A percentile compares a stretch with the other conserved stretches of the same genome.
phyloP scores from a whole-genome alignment of 192 early-diverging fungal genomes.

The Coemansia umbellata region DNA sequence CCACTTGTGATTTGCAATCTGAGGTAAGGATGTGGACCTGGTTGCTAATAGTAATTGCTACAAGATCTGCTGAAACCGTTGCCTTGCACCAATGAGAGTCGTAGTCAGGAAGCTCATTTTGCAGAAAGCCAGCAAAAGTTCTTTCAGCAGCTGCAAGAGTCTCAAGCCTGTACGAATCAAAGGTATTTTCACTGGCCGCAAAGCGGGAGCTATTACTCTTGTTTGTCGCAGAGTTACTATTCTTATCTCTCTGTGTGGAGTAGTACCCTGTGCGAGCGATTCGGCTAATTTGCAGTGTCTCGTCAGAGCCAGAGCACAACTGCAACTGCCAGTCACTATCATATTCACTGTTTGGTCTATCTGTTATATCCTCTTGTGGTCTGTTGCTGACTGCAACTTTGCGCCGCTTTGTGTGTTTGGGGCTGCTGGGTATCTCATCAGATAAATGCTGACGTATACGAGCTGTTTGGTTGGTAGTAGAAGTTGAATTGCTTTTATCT shows the following conservation, averaged over 20 bases:
- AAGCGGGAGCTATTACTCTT: neutral
- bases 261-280: neutral
- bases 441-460: too few relatives aligned
- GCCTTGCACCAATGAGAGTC: conserved; percentile 19
- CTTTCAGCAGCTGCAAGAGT: conserved; percentile 26
- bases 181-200: conserved; percentile 3
- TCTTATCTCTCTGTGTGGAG: neutral
- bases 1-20: conserved; percentile 17
- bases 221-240: neutral
- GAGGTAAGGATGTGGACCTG: conserved; percentile 28
- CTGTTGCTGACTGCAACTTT: neutral
- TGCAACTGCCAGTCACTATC: conserved; percentile 23
- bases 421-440: too few relatives aligned
- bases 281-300: conserved; percentile 37
- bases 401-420: conserved; percentile 16
- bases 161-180: conserved; percentile 45
- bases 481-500: too few relatives aligned
- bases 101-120: neutral
- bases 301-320: conserved; percentile 18
- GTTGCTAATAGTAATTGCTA: conserved; percentile 23
- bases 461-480: too few relatives aligned
- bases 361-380: neutral
- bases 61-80: conserved; percentile 14
- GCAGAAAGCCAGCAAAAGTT: neutral
- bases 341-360: neutral